These are phyloP conservation scores for Penicillium sp. DNA, from an alignment of 2,329 filamentous ascomycete species.

Conservation along the genomic window DNA sequence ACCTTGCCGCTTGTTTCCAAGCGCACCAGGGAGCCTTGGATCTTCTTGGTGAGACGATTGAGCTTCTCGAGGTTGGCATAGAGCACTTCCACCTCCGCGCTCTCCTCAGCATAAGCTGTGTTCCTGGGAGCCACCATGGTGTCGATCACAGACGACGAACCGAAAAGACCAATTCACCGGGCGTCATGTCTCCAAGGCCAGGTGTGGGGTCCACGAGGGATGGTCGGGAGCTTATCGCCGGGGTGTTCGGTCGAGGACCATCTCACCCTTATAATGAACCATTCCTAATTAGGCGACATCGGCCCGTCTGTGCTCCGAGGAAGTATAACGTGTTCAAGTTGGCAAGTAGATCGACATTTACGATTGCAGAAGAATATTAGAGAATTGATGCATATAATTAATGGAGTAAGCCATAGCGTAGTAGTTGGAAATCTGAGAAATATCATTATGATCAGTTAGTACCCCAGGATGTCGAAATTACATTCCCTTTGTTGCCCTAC, in stretches of 20 bases:
- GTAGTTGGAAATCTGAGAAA: too few species aligned
- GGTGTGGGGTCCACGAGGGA: slow-evolving; percentile 23
- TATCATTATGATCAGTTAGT: too few species aligned
- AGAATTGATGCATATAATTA: too few species aligned
- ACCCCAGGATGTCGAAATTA: too few species aligned
- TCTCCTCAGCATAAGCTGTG: slow-evolving; percentile 66
- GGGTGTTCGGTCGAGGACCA: slow-evolving; percentile 10
- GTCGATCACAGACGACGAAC: slow-evolving; percentile 20
- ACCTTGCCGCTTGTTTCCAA: slow-evolving; percentile 88
- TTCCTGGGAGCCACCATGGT: slow-evolving; percentile 61
- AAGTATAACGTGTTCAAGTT: too few species aligned
- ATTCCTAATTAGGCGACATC: slow-evolving; percentile 21
- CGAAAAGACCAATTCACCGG: slow-evolving; percentile 19
- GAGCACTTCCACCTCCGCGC: slow-evolving; percentile 69
- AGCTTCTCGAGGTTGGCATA: slow-evolving; percentile 84
- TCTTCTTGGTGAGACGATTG: slow-evolving; percentile 90
- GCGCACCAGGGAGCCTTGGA: slow-evolving; percentile 81
- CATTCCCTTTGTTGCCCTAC: too few species aligned
- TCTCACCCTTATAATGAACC: slow-evolving; percentile 20
- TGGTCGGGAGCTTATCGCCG: slow-evolving; percentile 23
- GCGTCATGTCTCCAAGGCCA: slow-evolving; percentile 23
- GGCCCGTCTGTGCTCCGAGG: slow-evolving; percentile 24
- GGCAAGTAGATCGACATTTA: too few species aligned
- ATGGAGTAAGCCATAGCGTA: too few species aligned
- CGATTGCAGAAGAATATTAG: too few species aligned